Base-by-base conservation (phyloP, 2,329 filamentous ascomycete species). In the Capronia americana region DNA sequence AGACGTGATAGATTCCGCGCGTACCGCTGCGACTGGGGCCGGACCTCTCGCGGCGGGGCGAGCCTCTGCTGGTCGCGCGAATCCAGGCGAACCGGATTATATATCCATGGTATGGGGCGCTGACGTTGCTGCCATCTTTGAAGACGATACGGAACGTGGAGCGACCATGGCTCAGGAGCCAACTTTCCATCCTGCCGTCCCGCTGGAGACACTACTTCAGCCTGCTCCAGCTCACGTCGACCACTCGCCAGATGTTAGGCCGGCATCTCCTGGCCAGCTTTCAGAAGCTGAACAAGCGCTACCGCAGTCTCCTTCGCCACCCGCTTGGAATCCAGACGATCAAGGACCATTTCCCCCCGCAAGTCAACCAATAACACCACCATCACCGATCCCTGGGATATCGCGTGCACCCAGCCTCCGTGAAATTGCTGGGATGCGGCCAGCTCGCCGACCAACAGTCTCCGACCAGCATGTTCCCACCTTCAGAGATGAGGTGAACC, bases 371-470 rank as follows among this genome's bases (percentile, higher is more conserved):
- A 44, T 17, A 8, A n/a, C 34, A 32, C 57, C 68, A 14, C 28
- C 54, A 41, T 62, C 70, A 23, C 69, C 65, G 3, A 57, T 66
- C 7, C 61, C 57, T 17, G 67, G 66, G 24, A 66, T 71, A 24
- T 57, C 67, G 20, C 63, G 68, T 48, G 65, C 70, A 14, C 54
- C 60, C n/a, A 70, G 64, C 38, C 41, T 70, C 28, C 61, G 64
- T 12, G 54, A 57, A 17, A 64, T 63, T 11, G 59, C 57, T 12
- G 68, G 59, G 20, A 11, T 51, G 32, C 51, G 69, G 50, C 69
- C 69, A 26, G 61, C 70, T 7, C 67, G 71, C 20, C 69, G 70
- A n/a, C 65, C 67, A 11, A 72, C 70, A 28, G 69, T 72, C 30
- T 58, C 69, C 26, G 67, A 69, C 38, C 67, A 71, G 53, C 62